These are phyloP conservation scores for Dimocarpus longan DNA, from an alignment of 345 rosid genomes.

Conservation along the genomic window DNA sequence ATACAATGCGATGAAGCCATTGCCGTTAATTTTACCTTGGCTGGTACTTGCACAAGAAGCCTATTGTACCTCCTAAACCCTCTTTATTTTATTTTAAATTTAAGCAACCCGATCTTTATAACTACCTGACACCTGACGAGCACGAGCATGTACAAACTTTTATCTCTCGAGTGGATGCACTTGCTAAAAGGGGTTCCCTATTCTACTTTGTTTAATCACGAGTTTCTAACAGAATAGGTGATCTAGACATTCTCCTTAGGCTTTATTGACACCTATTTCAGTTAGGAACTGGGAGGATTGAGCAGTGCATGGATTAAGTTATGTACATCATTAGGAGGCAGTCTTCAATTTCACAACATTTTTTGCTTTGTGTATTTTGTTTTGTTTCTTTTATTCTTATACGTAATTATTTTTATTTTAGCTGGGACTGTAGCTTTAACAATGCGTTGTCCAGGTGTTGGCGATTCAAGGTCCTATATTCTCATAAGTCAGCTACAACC, in stretches of 20 bases:
- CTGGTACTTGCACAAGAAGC: neutral
- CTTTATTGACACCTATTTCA: neutral
- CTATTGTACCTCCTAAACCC: neutral
- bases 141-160: too few relatives aligned
- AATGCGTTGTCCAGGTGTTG: slow-evolving; percentile 42
- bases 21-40: neutral
- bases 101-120: neutral
- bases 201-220: neutral
- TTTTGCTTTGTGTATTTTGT: neutral
- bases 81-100: too few relatives aligned
- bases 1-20: neutral
- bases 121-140: neutral
- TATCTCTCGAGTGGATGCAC: neutral
- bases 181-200: neutral
- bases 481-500: slow-evolving; percentile 71
- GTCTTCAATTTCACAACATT: neutral
- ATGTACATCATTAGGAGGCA: neutral
- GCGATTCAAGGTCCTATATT: slow-evolving; percentile 77
- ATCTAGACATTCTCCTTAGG: neutral
- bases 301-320: neutral
- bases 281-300: neutral
- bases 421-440: slow-evolving; percentile 13
- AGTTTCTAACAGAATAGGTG: neutral
- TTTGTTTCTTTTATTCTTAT: neutral
- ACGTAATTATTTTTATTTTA: neutral